phyloP scores from a whole-genome alignment of 345 rosid species.

The Euphorbia peplus region DNA sequence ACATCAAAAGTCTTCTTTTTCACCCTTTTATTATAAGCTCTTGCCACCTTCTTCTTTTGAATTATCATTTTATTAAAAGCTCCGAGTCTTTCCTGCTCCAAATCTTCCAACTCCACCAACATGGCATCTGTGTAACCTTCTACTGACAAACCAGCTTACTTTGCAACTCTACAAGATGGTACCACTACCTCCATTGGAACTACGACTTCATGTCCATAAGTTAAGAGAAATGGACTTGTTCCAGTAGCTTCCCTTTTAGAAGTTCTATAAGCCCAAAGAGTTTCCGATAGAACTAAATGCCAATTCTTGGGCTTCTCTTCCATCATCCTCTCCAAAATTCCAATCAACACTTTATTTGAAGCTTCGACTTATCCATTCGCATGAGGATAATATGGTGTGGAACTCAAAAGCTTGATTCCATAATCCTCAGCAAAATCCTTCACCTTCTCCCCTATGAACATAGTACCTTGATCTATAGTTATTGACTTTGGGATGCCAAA shows the following conservation, averaged over 20 bases:
- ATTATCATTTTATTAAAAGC: too few species aligned
- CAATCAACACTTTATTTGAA: not conserved
- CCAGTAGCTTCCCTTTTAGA: not conserved
- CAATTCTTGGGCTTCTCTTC: not conserved
- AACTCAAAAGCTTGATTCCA: not conserved
- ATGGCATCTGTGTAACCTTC: too few species aligned
- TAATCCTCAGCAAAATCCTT: not conserved
- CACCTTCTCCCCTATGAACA: not conserved
- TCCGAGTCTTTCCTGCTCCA: too few species aligned
- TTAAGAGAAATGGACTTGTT: not conserved
- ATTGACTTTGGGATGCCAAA: not conserved
- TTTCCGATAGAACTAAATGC: not conserved
- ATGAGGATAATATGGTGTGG: not conserved
- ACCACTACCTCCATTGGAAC: not conserved
- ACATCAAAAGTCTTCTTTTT: too few species aligned
- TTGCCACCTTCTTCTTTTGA: too few species aligned
- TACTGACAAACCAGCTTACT: too few species aligned
- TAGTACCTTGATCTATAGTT: not conserved
- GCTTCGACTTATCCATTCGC: not conserved
- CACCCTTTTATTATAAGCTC: too few species aligned
- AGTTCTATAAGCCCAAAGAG: not conserved
- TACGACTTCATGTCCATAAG: not conserved
- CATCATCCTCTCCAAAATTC: not conserved
- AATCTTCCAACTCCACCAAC: too few species aligned
- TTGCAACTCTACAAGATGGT: too few species aligned